These are phyloP conservation scores for Xylariaceae sp. DNA, from an alignment of 2,329 filamentous ascomycete species.

Conservation along the genomic window DNA sequence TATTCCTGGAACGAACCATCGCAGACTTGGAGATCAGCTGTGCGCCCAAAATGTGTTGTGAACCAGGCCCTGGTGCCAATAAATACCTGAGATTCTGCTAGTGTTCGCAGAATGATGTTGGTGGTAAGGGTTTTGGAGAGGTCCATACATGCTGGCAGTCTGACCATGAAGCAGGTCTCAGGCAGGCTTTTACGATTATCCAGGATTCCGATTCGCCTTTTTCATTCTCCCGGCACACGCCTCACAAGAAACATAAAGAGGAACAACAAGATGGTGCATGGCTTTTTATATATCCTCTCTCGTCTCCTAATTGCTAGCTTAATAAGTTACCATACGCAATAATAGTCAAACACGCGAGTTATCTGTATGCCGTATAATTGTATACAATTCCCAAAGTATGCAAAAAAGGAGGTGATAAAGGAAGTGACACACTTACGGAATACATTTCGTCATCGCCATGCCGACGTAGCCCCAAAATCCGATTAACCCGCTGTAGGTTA, in stretches of 20 bases:
- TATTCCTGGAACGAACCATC: background rate
- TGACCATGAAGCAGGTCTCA: too few species aligned
- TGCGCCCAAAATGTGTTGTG: background rate
- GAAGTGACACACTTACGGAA: background rate
- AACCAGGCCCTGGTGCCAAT: background rate
- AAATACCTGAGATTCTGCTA: too few species aligned
- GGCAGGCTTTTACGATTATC: too few species aligned
- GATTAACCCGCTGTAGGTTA: background rate
- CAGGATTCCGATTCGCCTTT: too few species aligned
- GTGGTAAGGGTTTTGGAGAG: too few species aligned
- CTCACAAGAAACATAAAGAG: too few species aligned
- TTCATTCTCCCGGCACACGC: too few species aligned
- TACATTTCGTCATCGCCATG: background rate
- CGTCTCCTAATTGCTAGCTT: too few species aligned
- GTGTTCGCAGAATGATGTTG: too few species aligned
- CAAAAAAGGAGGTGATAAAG: conserved; percentile 2
- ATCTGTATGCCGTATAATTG: background rate
- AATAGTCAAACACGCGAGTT: background rate
- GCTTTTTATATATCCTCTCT: too few species aligned
- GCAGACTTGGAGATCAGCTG: background rate
- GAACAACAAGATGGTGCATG: too few species aligned
- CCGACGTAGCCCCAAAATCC: background rate
- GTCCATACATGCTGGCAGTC: too few species aligned
- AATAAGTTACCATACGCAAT: background rate
- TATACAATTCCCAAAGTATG: background rate